Evolutionary conservation across 208 protist genomes (phyloP).

Genomic region (Leishmania major): DNA sequence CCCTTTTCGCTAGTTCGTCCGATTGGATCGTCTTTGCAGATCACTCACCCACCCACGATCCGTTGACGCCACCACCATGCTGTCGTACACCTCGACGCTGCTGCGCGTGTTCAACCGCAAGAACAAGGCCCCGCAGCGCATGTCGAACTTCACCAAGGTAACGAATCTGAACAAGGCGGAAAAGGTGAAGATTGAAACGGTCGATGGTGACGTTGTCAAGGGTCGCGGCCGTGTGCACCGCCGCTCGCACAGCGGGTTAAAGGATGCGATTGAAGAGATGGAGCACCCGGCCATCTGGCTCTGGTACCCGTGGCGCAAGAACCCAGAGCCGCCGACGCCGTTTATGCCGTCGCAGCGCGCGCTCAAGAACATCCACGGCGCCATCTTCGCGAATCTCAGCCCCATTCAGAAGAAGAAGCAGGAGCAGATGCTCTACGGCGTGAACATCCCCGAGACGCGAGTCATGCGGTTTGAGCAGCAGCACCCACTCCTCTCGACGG

Average conservation of each 20-base stretch:
- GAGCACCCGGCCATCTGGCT: conserved; percentile 93
- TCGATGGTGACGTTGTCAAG: conserved; percentile 83
- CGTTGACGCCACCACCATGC: conserved; percentile 29
- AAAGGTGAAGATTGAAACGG: conserved; percentile 71
- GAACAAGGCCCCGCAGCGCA: conserved; percentile 70
- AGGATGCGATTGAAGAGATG: conserved; percentile 83
- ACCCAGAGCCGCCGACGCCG: conserved; percentile 89
- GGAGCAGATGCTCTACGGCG: conserved; percentile 89
- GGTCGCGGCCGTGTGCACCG: conserved; percentile 81
- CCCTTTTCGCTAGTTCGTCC: background rate
- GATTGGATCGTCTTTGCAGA: background rate
- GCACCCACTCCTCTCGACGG: conserved; percentile 84
- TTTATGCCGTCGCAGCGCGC: conserved; percentile 87
- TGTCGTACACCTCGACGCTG: conserved; percentile 38
- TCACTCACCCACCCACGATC: background rate
- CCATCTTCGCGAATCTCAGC: conserved; percentile 77
- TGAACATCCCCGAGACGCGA: conserved; percentile 81
- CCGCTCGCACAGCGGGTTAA: conserved; percentile 83
- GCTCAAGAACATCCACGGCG: conserved; percentile 91
- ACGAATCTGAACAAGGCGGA: conserved; percentile 83
- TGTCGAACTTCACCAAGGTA: conserved; percentile 78
- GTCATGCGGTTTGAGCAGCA: conserved; percentile 81
- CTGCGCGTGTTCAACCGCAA: conserved; percentile 60
- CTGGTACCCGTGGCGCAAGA: conserved; percentile 93
- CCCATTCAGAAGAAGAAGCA: conserved; percentile 90